Percentiles rank a stretch among this genome's conserved stretches.
Conservation (phyloP, 306 rosid genomes). For the Phaseolus lunatus region DNA sequence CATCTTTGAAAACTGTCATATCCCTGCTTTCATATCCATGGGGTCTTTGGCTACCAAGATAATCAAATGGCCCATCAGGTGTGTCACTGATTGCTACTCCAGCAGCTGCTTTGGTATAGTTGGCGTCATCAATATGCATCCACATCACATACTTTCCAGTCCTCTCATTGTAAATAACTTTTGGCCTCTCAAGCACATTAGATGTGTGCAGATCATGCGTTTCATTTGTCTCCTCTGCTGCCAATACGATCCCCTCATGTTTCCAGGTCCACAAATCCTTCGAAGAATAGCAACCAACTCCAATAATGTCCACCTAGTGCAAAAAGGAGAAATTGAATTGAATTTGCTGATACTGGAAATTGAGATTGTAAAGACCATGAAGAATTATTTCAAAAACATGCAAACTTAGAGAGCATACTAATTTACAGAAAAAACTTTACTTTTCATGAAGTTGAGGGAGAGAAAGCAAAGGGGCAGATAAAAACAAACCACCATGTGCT, state of each 20-base stretch:
- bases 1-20: slow-evolving; percentile 94
- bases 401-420: slow-evolving; percentile 14
- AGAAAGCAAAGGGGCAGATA: slow-evolving; percentile 25
- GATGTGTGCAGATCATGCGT: slow-evolving; percentile 90
- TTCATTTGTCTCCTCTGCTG: slow-evolving; percentile 82
- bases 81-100: slow-evolving; percentile 84
- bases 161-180: slow-evolving; percentile 86
- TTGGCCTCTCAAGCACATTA: slow-evolving; percentile 96
- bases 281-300: slow-evolving; percentile 98
- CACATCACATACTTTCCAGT: slow-evolving; percentile 94
- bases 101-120: slow-evolving; percentile 92
- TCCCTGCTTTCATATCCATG: slow-evolving; percentile 96
- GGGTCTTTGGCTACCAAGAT: slow-evolving; percentile 87
- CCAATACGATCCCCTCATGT: slow-evolving; percentile 88
- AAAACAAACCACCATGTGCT: slow-evolving; percentile 26
- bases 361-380: slow-evolving; percentile 18
- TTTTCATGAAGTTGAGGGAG: slow-evolving; percentile 21
- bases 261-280: slow-evolving; percentile 97
- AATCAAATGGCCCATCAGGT: slow-evolving; percentile 87
- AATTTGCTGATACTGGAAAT: slow-evolving; percentile 24
- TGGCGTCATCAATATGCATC: slow-evolving; percentile 96
- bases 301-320: slow-evolving; percentile 88
- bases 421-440: slow-evolving; percentile 31
- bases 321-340: slow-evolving; percentile 30
- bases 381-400: slow-evolving; percentile 15